A percentile compares a stretch with the other conserved stretches of the same genome.
Evolutionary conservation across 2,329 filamentous ascomycete species (phyloP).

Genomic region (Fusarium stilboides): DNA sequence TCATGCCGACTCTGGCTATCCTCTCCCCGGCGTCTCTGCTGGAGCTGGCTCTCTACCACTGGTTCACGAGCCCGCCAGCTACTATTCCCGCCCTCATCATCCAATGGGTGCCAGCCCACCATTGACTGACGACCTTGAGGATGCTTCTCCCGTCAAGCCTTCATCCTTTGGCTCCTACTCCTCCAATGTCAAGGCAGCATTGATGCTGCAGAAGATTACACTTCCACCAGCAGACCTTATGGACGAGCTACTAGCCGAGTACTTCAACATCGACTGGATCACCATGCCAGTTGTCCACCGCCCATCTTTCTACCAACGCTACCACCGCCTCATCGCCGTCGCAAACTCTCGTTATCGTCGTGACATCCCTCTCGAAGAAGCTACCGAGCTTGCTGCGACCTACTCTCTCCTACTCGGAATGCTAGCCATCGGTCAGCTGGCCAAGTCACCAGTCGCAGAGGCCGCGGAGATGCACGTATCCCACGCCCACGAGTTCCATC

Average conservation of each 20-base stretch:
- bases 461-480: conserved; percentile 15
- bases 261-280: conserved; percentile 49
- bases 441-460: conserved; percentile 26
- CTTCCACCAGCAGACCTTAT: conserved; percentile 48
- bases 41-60: conserved; percentile 34
- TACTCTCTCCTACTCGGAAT: conserved; percentile 47
- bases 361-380: conserved; percentile 48
- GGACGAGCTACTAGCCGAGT: conserved; percentile 47
- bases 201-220: conserved; percentile 50
- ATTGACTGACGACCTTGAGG: conserved; percentile 49
- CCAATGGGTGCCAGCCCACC: conserved; percentile 49
- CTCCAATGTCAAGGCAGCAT: conserved; percentile 47
- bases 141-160: conserved; percentile 36
- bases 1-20: conserved; percentile 36
- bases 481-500: conserved; percentile 45
- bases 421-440: conserved; percentile 47
- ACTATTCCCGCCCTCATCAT: conserved; percentile 35
- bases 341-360: conserved; percentile 50
- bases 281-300: conserved; percentile 46
- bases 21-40: conserved; percentile 32
- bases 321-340: conserved; percentile 49
- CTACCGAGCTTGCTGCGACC: conserved; percentile 47
- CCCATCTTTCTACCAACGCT: conserved; percentile 45
- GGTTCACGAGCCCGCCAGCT: conserved; percentile 39
- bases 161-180: conserved; percentile 50